phyloP scores from a whole-genome alignment of 257 asterid species.

The Penstemon davidsonii region DNA sequence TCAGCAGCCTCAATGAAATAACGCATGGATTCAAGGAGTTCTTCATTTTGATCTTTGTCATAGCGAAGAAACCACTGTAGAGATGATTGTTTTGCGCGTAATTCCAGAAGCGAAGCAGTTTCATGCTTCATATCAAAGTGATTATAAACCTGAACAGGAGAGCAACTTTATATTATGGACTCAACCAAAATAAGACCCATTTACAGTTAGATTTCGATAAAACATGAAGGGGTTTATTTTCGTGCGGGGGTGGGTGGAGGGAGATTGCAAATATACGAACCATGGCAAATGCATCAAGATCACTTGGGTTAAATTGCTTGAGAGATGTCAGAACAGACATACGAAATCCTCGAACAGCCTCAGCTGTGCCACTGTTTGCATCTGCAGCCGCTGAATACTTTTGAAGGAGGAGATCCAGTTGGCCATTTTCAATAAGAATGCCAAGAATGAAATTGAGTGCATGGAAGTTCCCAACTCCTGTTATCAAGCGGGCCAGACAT shows the following conservation, averaged over 20 bases:
- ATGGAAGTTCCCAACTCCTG: constrained; percentile 96
- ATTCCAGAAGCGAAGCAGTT: constrained; percentile 80
- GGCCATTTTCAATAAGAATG: constrained; percentile 91
- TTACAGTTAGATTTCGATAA: too few relatives aligned
- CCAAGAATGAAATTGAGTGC: constrained; percentile 93
- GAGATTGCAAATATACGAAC: constrained; percentile 41
- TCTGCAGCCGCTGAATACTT: constrained; percentile 90
- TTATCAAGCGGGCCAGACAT: constrained; percentile 94
- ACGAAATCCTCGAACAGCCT: constrained; percentile 89
- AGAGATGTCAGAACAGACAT: constrained; percentile 97
- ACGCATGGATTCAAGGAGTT: constrained; percentile 87
- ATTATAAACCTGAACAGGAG: constrained; percentile 66
- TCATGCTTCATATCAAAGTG: constrained; percentile 98
- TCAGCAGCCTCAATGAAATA: constrained; percentile 89
- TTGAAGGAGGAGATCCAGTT: constrained; percentile 92
- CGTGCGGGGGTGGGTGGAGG: background rate
- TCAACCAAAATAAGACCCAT: background rate
- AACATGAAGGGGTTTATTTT: background rate
- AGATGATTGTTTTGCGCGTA: constrained; percentile 70
- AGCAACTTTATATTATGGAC: constrained; percentile 24
- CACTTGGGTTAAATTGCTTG: constrained; percentile 84
- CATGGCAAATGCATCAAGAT: constrained; percentile 89
- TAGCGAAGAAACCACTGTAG: constrained; percentile 68
- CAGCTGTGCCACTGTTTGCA: constrained; percentile 75
- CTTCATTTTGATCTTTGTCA: constrained; percentile 83